phyloP scores from a whole-genome alignment of 345 rosid species.

The Salix arbutifolia region DNA sequence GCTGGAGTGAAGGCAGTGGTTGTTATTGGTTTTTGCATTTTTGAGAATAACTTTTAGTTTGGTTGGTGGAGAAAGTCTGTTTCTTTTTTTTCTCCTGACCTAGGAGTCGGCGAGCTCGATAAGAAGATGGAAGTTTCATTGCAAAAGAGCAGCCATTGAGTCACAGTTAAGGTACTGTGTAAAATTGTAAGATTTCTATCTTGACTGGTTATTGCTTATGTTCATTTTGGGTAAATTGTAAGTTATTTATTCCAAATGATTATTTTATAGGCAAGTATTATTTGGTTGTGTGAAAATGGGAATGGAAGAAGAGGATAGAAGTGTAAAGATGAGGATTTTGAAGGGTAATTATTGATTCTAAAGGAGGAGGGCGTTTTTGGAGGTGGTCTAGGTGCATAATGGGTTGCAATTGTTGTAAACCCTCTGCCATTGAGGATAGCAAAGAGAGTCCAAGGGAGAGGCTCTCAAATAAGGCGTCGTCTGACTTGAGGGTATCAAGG shows the following conservation, averaged over 20 bases:
- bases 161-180: not conserved
- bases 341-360: constrained; percentile 33
- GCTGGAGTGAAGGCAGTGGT: constrained; percentile 4
- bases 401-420: constrained; percentile 89
- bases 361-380: constrained; percentile 22
- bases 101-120: constrained; percentile 6
- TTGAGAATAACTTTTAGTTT: not conserved
- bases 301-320: constrained; percentile 22
- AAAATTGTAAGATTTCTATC: constrained; percentile 6
- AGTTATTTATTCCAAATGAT: constrained; percentile 14
- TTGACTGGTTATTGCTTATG: not conserved
- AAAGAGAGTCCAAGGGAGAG: constrained; percentile 78
- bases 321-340: constrained; percentile 16
- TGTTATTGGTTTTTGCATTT: not conserved
- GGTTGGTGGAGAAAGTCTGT: not conserved
- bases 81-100: not conserved
- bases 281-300: constrained; percentile 18
- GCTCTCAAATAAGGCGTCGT: constrained; percentile 52
- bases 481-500: constrained; percentile 55
- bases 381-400: constrained; percentile 47
- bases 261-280: constrained; percentile 5
- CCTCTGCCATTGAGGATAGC: constrained; percentile 79
- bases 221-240: constrained; percentile 16
- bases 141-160: constrained; percentile 1
- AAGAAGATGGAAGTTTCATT: not conserved